Base-by-base conservation (phyloP, 2,329 filamentous ascomycete genomes). In the Talaromyces rugulosus region DNA sequence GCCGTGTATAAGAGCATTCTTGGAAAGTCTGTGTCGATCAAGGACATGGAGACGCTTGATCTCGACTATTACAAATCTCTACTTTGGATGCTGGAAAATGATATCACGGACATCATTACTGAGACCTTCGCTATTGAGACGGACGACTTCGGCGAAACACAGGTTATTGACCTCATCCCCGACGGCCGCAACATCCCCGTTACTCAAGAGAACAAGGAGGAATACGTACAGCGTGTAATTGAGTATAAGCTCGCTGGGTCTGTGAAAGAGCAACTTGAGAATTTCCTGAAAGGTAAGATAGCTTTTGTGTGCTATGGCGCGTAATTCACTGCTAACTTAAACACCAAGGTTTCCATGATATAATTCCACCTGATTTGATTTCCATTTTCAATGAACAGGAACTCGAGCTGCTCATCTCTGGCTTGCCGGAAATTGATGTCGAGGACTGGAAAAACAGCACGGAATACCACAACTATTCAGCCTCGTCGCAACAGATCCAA, bases 371-470 rank as follows among this genome's bases (percentile, higher is more conserved):
- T 0, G 92, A 97, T 68, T 82, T 99, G 56, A 91, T 99, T 70
- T 89, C 92, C 56, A 99, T 99, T 71, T 99, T 99, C 82, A 97
- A 96, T 74, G 95, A 99, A 76, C 95, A 99, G 75, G 95, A 99
- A 78, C 84, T 99, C 31, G 95, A 99, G 76, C 82, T 99, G 55
- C 83, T 99, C 64, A 99, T 99, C 72, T 99, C 95, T 57, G 95
- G 95, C 73, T 84, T 99, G 58, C 95, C 95, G 1, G 95, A 99
- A 72, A 97, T 99, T 68, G 94, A 99, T 69, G 87, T 98, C 47
- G 95, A 99, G 72, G 95, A 99, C 78, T 99, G 95, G 95, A 97
- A 96, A 85, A 92, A 91, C 78, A 96, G 97, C 78, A 96, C 94
- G 2, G 96, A 99, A 74, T 98, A 99, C 71, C 94, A 98, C 78